Evolutionary conservation across 2,329 filamentous ascomycete species (phyloP), one percentile per base, ranked within the genome.

Genomic region (Pseudogymnoascus sp.): DNA sequence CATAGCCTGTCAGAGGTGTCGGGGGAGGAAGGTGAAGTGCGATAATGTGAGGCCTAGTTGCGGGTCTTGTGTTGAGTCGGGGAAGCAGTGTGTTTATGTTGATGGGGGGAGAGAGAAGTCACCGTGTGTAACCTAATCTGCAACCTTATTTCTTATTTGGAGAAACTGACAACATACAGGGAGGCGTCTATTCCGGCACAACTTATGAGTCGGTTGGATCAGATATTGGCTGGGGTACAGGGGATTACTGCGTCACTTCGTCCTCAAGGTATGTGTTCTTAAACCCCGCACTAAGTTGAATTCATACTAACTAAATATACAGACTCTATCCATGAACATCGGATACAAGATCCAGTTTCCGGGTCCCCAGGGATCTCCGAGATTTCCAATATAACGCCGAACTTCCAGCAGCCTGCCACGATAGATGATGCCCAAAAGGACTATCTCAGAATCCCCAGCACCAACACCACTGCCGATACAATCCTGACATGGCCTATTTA

Each of bases 401-500:
- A 14, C 23, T 28, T 50, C 44, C 44, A 50, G 44, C 44, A 50
- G 1, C 23, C 44, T 5, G 44, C 44, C 4, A 50, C 44, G 7
- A 50, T 50, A 50, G 44, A 50, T 16, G 44, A 50, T 50, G 44
- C 44, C 0, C 44, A 50, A 11, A 50, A 50, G 23, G 69, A 69
- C 40, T 70, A 69, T 61, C 64, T 69, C 21, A 67, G 67, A 23
- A 72, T 72, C 33, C 71, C 70, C 3, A 65, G 70, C 10, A 66
- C 66, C 16, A 63, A 66, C 31, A 72, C 67, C 4, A 69, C 67
- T 5, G 65, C 69, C 4, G 71, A 73, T 56, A 65, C 69, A 1
- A 65, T 72, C n/a, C 63, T 73, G 21, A 67, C 62, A 7, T 73
- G 71, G 71, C 67, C 68, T 1, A 67, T 73, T 33, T 72, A 71